phyloP scores from a whole-genome alignment of 2,329 filamentous ascomycete species.

The Monosporascus sp. region DNA sequence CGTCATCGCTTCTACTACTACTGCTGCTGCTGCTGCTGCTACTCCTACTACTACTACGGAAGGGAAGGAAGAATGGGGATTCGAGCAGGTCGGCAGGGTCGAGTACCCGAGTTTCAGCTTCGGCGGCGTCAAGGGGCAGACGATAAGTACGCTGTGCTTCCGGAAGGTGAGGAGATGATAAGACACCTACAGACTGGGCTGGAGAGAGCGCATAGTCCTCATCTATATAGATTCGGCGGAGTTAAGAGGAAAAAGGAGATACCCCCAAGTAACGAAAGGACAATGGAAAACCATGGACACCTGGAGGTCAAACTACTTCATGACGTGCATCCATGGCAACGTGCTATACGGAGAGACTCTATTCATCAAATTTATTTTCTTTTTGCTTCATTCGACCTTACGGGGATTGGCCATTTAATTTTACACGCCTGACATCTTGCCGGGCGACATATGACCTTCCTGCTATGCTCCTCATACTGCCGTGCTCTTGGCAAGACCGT shows the following conservation, averaged over 20 bases:
- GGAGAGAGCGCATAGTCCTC: not conserved
- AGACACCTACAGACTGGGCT: not conserved
- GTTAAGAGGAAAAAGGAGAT: not conserved
- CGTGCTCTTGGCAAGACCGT: not conserved
- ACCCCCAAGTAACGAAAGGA: not conserved
- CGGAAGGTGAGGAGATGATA: constrained; percentile 35
- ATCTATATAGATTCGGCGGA: not conserved
- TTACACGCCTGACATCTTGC: not conserved
- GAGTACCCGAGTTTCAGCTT: constrained; percentile 86
- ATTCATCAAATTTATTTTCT: not conserved
- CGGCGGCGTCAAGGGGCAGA: constrained; percentile 82
- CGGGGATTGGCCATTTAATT: not conserved
- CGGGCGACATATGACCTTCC: not conserved
- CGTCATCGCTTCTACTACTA: too few relatives aligned
- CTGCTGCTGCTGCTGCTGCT: too few relatives aligned
- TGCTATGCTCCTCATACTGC: not conserved
- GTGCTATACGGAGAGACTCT: not conserved
- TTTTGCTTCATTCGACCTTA: not conserved
- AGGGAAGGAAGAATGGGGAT: constrained; percentile 29
- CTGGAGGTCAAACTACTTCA: not conserved
- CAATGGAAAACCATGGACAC: not conserved
- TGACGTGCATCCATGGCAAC: not conserved
- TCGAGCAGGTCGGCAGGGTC: constrained; percentile 63
- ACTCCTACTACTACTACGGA: too few relatives aligned
- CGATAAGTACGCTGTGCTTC: constrained; percentile 84